Evolutionary conservation across 768 basidiomycete species (phyloP), one percentile per base, ranked within the genome.

Genomic region (Serendipita sp.): DNA sequence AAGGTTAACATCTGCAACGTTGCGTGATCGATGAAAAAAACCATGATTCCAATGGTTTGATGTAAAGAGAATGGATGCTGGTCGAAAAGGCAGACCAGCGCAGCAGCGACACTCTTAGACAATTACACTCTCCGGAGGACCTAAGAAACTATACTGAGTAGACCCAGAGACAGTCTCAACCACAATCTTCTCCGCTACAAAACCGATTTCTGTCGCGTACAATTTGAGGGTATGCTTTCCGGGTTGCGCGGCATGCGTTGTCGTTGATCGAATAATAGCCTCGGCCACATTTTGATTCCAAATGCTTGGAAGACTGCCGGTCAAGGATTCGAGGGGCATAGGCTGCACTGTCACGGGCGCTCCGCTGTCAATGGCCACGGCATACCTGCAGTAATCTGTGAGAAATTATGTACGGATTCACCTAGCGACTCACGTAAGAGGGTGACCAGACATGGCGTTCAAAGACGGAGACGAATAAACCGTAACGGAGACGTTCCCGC

Each of bases 181-280:
- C 35, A 85, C 77, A 52, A 85, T 79, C 70, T 82, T 85, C 70
- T 85, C 80, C 30, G 84, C 73, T 1, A 83, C 79, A 10, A 84
- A 81, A 3, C 80, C 79, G 3, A 83, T 80, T 68, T 84, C 82
- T 47, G 84, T 77, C 75, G 41, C n/a, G 60, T 70, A 35, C 52
- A 83, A 79, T 74, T 80, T 85, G 63, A 86, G 71, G 1, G 81
- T 84, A 71, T 86, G 85, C 15, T 78, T 76, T 0, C 83, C 84
- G n/a, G 83, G 77, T 7, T 68, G 68, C 3, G 78, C 67, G 7
- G 76, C 76, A 8, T 69, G 77, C 4, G 65, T 73, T 30, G 76
- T 77, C 2, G 70, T 69, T 3, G 78, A 75, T 1, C 73, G 66
- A 28, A 83, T 75, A 67, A 82, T 79, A 2, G 74, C 73, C 65